Evolutionary conservation across 2,329 filamentous ascomycete genomes (phyloP).

Genomic region (Stemphylium beticola): DNA sequence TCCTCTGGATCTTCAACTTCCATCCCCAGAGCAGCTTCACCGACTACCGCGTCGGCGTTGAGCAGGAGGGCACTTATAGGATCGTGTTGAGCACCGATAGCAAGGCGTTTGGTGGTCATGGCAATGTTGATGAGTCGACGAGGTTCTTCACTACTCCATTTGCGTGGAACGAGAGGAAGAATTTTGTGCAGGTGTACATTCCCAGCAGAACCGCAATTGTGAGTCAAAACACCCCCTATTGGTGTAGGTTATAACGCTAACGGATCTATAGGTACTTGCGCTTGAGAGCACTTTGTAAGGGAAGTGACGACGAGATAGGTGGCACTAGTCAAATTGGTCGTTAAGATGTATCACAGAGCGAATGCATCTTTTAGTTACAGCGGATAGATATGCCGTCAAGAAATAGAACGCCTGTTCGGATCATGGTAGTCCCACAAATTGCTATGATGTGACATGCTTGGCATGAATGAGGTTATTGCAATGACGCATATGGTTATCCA

Average conservation of each 20-base stretch:
- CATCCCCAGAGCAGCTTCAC: slow-evolving; percentile 82
- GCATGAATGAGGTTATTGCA: too few relatives aligned
- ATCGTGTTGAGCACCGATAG: slow-evolving; percentile 84
- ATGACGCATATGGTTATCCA: too few relatives aligned
- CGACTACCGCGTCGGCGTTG: slow-evolving; percentile 91
- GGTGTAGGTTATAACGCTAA: neutral
- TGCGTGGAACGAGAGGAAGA: slow-evolving; percentile 86
- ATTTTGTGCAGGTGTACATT: slow-evolving; percentile 92
- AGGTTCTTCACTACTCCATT: slow-evolving; percentile 92
- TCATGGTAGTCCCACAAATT: too few relatives aligned
- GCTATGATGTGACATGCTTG: too few relatives aligned
- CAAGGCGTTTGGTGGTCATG: slow-evolving; percentile 78
- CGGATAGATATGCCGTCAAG: too few relatives aligned
- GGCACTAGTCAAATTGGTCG: neutral
- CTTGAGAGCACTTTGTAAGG: slow-evolving; percentile 38
- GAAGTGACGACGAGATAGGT: neutral
- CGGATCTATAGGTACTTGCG: slow-evolving; percentile 23
- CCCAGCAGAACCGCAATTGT: slow-evolving; percentile 84
- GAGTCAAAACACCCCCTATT: neutral
- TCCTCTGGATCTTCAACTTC: slow-evolving; percentile 97
- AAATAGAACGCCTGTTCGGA: too few relatives aligned
- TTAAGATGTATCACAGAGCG: neutral
- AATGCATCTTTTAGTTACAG: too few relatives aligned
- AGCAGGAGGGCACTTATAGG: slow-evolving; percentile 82
- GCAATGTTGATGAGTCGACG: slow-evolving; percentile 77